Evolutionary conservation across 106 monocot species (phyloP).

Genomic region (Hemerocallis citrina): DNA sequence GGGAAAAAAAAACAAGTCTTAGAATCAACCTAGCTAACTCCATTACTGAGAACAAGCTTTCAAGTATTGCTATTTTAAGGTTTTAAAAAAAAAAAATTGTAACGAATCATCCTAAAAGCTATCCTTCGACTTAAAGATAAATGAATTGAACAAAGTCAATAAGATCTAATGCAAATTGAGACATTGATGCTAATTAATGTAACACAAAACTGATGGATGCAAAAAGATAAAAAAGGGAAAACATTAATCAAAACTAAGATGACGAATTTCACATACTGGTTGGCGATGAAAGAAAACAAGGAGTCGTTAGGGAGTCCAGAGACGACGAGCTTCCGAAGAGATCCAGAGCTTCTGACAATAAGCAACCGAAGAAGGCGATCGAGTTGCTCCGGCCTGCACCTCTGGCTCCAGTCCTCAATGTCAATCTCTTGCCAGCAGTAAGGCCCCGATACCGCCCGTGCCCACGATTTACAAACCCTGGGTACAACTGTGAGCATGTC

Average conservation of each 20-base stretch:
- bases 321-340: conserved; percentile 27
- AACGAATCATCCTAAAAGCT: background rate
- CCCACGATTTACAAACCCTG: conserved; percentile 65
- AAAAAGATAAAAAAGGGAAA: too few species aligned
- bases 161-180: background rate
- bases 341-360: conserved; percentile 36
- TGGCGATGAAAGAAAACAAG: conserved; percentile 41
- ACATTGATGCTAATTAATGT: too few species aligned
- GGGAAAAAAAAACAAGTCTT: too few species aligned
- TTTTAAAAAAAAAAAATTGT: too few species aligned
- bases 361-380: conserved; percentile 42
- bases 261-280: conserved; percentile 60
- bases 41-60: too few species aligned
- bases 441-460: conserved; percentile 36
- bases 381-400: conserved; percentile 30
- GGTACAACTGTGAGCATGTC: conserved; percentile 77
- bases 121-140: background rate
- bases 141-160: background rate
- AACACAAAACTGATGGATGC: too few species aligned
- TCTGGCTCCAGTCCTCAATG: conserved; percentile 49
- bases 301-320: conserved; percentile 35
- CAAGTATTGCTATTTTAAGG: too few species aligned
- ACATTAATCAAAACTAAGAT: too few species aligned
- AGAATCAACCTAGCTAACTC: too few species aligned
- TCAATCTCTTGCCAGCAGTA: conserved; percentile 70